Evolutionary conservation across 768 basidiomycete species (phyloP).

Genomic region (Crepidotus variabilis): DNA sequence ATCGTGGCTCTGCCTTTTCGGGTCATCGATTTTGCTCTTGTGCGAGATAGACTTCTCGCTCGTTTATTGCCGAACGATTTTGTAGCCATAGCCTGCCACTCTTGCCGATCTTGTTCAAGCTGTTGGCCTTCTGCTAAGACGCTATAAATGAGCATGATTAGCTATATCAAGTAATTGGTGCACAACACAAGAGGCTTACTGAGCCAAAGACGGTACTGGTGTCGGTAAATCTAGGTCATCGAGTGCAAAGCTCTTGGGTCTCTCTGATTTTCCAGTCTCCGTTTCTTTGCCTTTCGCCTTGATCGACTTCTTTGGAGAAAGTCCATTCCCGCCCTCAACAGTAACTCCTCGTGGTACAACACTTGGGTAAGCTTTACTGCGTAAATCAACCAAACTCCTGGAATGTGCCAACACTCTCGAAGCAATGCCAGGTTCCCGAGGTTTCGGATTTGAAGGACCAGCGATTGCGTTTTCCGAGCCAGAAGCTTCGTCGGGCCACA

Average conservation of each 20-base stretch:
- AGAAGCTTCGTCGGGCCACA: background rate
- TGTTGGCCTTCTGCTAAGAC: conserved; percentile 63
- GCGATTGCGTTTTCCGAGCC: background rate
- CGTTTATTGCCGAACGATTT: conserved; percentile 64
- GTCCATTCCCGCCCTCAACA: background rate
- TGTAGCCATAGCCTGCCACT: conserved; percentile 63
- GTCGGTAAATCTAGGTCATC: conserved; percentile 58
- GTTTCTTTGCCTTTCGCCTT: conserved; percentile 1
- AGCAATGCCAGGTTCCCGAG: conserved; percentile 24
- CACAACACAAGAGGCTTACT: conserved; percentile 27
- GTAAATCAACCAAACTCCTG: conserved; percentile 37
- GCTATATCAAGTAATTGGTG: conserved; percentile 3
- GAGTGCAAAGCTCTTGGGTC: conserved; percentile 58
- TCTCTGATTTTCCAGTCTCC: conserved; percentile 19
- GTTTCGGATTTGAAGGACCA: conserved; percentile 1
- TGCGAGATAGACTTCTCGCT: conserved; percentile 58
- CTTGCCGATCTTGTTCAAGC: conserved; percentile 58
- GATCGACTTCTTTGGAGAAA: background rate
- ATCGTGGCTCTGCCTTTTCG: conserved; percentile 25
- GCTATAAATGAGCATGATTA: conserved; percentile 30
- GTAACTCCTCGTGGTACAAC: background rate
- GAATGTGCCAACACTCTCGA: conserved; percentile 51
- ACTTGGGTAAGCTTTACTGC: background rate
- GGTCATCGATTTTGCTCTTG: conserved; percentile 56
- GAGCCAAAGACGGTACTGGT: conserved; percentile 55